Percentiles rank a stretch among this genome's conserved stretches.
These are phyloP conservation scores for Rhodofomes roseus DNA, from an alignment of 1,284 basidiomycete species.

Conservation along the genomic window DNA sequence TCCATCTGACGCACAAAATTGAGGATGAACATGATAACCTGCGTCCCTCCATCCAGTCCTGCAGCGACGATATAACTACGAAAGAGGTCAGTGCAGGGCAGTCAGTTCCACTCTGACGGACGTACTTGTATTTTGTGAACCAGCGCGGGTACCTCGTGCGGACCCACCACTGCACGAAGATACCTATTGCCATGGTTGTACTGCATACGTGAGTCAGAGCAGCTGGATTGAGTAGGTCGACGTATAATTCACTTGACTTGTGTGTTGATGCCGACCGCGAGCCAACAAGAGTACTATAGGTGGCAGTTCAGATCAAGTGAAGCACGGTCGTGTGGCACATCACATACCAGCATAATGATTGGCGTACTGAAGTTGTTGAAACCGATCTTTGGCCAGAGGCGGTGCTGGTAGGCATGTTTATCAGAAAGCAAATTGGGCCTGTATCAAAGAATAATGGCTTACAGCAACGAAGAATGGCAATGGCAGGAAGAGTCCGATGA, in stretches of 20 bases:
- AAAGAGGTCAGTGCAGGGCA: neutral
- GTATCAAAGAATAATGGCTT: slow-evolving; percentile 3
- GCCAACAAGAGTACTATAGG: slow-evolving; percentile 36
- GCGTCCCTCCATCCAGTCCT: slow-evolving; percentile 28
- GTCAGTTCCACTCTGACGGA: slow-evolving; percentile 12
- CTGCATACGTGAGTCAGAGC: slow-evolving; percentile 10
- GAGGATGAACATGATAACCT: slow-evolving; percentile 31
- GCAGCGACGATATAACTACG: slow-evolving; percentile 30
- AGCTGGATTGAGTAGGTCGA: neutral
- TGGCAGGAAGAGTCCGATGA: slow-evolving; percentile 48
- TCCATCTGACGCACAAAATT: slow-evolving; percentile 21
- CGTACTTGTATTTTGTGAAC: slow-evolving; percentile 61
- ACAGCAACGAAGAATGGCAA: slow-evolving; percentile 44
- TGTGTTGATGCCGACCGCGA: slow-evolving; percentile 51
- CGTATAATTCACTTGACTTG: slow-evolving; percentile 30
- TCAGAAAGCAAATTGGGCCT: neutral
- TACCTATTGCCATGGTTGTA: slow-evolving; percentile 44
- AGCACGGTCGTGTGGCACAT: slow-evolving; percentile 8
- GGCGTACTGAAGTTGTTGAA: slow-evolving; percentile 47
- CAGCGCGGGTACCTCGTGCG: slow-evolving; percentile 40
- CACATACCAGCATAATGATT: slow-evolving; percentile 29
- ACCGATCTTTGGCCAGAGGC: slow-evolving; percentile 42
- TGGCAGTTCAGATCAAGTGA: neutral
- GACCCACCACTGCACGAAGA: slow-evolving; percentile 55
- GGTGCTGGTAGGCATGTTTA: slow-evolving; percentile 32